Base-by-base conservation (phyloP, 805 yeast genomes). In the Metschnikowia anglica region DNA sequence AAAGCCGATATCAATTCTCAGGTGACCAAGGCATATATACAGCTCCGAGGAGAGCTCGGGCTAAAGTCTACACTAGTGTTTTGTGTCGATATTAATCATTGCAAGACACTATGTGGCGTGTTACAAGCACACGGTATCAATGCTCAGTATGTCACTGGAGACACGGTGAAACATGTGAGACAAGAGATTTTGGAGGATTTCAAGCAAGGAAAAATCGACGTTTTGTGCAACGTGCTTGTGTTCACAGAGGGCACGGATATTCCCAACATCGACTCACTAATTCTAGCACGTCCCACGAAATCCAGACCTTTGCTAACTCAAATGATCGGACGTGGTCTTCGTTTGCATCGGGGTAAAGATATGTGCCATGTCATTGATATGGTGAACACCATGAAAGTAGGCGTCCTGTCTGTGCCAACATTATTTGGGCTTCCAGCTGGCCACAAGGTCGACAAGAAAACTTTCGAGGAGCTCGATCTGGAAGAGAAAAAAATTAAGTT, bases 191-290 rank as follows among this genome's bases (percentile, higher is more conserved):
- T 89, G 2, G 61, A 66, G 5, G 81, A 76, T 26, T 91, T 90
- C 58, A 74, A 72, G 47, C 52, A 63, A 0, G 89, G 93, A 0
- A 58, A 72, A 12, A 70, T 87, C 15, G 79, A 83, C 4, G 95
- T 91, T 0, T 63, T 90, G 23, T 75, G 93, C 66, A 91, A 91
- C 57, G 93, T 96, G 59, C 88, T 85, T 13, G 87, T 90, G 5
- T 83, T 91, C 53, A 90, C 96, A 0, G 98, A 90, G 60, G 98
- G 98, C 0, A 88, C 97, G 0, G 97, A 90, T 64, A 81, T 91
- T 15, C 97, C 97, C 2, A 81, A 81, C 47, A 84, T 89, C 43
- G 97, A 90, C 56, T 81, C 88, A 23, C 67, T 90, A 10, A 69
- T 90, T 21, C 61, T 90, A 24, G 85, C 87, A 3, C 66, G 97